These are phyloP conservation scores for Penicillium argentinense DNA, from an alignment of 495 filamentous ascomycete species.

Conservation along the genomic window DNA sequence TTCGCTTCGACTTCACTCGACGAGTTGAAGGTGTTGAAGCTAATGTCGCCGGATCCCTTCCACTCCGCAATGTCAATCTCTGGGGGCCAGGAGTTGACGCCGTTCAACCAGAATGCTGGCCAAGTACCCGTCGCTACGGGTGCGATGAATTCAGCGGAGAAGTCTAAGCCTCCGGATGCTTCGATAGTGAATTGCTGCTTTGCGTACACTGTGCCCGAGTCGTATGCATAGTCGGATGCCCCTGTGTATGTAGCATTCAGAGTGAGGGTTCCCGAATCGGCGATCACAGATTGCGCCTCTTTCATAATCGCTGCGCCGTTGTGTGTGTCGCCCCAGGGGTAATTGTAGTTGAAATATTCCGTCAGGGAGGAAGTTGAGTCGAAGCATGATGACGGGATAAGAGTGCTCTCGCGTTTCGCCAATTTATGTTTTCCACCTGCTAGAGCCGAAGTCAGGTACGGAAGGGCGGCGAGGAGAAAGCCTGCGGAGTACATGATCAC, in stretches of 20 bases:
- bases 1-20: constrained; percentile 45
- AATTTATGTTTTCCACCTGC: background rate
- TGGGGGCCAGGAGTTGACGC: constrained; percentile 55
- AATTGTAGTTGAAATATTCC: constrained; percentile 54
- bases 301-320: constrained; percentile 61
- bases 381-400: constrained; percentile 56
- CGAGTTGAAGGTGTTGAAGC: constrained; percentile 62
- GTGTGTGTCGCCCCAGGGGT: constrained; percentile 46
- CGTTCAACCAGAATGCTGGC: constrained; percentile 63
- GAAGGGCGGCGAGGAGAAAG: constrained; percentile 6
- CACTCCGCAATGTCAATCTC: constrained; percentile 64
- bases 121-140: constrained; percentile 53
- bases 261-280: constrained; percentile 32
- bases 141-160: constrained; percentile 47
- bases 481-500: background rate
- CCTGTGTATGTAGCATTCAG: constrained; percentile 37
- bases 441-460: constrained; percentile 19
- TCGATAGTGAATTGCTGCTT: constrained; percentile 24
- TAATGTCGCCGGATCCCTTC: constrained; percentile 61
- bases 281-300: constrained; percentile 54
- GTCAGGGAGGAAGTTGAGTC: constrained; percentile 50
- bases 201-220: constrained; percentile 31
- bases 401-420: constrained; percentile 25
- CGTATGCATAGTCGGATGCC: constrained; percentile 49
- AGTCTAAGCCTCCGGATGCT: constrained; percentile 21